Conservation (phyloP, 202 grass and related monocot species). For the Eragrostis tef region DNA sequence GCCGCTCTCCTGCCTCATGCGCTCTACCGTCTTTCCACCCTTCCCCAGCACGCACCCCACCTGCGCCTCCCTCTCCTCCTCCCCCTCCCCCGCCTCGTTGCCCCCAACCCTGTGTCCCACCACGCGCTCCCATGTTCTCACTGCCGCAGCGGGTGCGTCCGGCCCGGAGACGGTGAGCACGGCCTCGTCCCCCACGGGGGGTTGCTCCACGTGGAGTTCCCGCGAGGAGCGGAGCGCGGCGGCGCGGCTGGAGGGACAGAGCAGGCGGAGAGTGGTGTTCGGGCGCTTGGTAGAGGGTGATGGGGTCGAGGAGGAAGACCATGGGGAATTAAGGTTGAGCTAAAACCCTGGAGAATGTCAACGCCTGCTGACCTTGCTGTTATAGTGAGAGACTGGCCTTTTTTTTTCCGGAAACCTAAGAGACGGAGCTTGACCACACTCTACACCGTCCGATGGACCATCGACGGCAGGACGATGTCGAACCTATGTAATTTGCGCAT, state of each 20-base stretch:
- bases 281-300: slow-evolving; percentile 41
- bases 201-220: slow-evolving; percentile 55
- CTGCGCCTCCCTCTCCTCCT: slow-evolving; percentile 59
- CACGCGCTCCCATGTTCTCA: slow-evolving; percentile 56
- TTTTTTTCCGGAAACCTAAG: too few species aligned
- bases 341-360: slow-evolving; percentile 47
- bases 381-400: too few species aligned
- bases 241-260: slow-evolving; percentile 54
- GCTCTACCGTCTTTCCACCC: slow-evolving; percentile 76
- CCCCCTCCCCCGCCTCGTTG: slow-evolving; percentile 43
- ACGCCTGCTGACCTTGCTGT: neutral
- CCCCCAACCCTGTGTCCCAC: slow-evolving; percentile 34
- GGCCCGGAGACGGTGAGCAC: slow-evolving; percentile 51
- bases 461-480: neutral
- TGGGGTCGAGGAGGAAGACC: slow-evolving; percentile 43
- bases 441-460: neutral
- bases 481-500: neutral
- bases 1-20: slow-evolving; percentile 73
- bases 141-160: slow-evolving; percentile 47
- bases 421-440: neutral
- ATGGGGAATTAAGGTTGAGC: slow-evolving; percentile 51
- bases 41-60: slow-evolving; percentile 79
- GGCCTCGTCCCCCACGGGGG: slow-evolving; percentile 56
- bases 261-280: slow-evolving; percentile 52
- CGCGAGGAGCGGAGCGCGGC: slow-evolving; percentile 42